These are phyloP conservation scores for Cinnamomum micranthum DNA, from an alignment of 164 flowering plant species.

Conservation along the genomic window DNA sequence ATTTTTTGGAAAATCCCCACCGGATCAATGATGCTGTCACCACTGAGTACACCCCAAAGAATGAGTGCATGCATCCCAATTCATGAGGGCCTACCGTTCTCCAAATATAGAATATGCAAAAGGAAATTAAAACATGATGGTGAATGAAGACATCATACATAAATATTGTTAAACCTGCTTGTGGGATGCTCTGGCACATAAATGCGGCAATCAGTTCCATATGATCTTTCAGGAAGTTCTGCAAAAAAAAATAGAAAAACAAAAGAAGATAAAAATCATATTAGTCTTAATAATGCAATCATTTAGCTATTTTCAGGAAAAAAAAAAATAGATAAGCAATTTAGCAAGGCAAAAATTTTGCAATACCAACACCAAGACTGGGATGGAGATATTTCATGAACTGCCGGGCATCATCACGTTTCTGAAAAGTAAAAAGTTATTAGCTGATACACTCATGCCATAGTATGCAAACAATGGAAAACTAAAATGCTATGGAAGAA, in stretches of 20 bases:
- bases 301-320: background rate
- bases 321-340: background rate
- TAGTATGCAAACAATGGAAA: background rate
- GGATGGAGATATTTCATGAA: conserved; percentile 98
- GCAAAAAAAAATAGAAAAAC: conserved; percentile 15
- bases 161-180: conserved; percentile 99
- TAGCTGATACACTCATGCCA: background rate
- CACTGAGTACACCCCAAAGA: too few relatives aligned
- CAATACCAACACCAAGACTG: conserved; percentile 92
- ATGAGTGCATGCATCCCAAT: too few relatives aligned
- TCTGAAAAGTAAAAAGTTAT: conserved; percentile 36
- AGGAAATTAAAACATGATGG: conserved; percentile 20
- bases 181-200: conserved; percentile 82
- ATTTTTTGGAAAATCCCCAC: too few relatives aligned
- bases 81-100: too few relatives aligned
- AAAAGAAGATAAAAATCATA: background rate
- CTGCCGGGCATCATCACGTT: conserved; percentile 96
- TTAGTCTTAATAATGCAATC: background rate
- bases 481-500: too few relatives aligned
- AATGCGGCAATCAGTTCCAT: conserved; percentile 93
- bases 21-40: too few relatives aligned
- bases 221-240: conserved; percentile 99
- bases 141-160: conserved; percentile 79
- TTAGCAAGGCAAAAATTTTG: conserved; percentile 1
- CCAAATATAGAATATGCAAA: background rate